Evolutionary conservation across 768 basidiomycete species (phyloP).

Genomic region (Leccinum rimulosum): DNA sequence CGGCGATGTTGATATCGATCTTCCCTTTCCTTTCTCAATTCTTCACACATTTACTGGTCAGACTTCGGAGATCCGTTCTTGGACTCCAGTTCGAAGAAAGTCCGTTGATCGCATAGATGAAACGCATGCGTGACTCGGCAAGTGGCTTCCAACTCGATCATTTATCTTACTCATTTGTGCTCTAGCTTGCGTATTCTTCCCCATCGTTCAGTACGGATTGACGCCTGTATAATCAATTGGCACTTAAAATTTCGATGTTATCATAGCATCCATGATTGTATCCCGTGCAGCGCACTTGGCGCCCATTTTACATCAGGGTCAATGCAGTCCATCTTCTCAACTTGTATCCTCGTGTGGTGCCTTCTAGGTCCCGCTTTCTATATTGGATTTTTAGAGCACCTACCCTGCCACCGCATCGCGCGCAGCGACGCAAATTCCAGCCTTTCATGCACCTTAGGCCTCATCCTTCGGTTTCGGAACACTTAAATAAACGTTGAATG

Average conservation of each 20-base stretch:
- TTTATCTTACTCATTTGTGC: constrained; percentile 5
- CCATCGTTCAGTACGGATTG: neutral
- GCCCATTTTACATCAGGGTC: neutral
- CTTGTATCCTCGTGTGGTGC: neutral
- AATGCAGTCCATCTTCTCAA: neutral
- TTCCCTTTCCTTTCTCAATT: constrained; percentile 4
- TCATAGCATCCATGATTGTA: constrained; percentile 4
- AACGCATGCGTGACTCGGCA: neutral
- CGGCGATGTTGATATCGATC: neutral
- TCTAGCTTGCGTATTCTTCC: neutral
- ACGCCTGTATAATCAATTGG: neutral
- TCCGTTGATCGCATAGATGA: constrained; percentile 16
- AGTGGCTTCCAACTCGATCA: neutral
- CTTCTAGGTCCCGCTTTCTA: neutral
- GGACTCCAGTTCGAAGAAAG: constrained; percentile 33
- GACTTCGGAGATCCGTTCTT: constrained; percentile 59
- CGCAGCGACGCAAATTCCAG: neutral
- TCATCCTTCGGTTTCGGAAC: neutral
- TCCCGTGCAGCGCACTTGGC: constrained; percentile 1
- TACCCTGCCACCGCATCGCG: neutral
- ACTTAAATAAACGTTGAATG: neutral
- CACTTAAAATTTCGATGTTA: neutral
- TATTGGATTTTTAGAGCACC: neutral
- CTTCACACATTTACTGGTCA: constrained; percentile 17
- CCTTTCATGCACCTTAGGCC: neutral